A percentile compares a stretch with the other conserved stretches of the same genome.
These are phyloP conservation scores for Berkeleyomyces rouxiae DNA, from an alignment of 2,329 filamentous ascomycete species.

Conservation along the genomic window DNA sequence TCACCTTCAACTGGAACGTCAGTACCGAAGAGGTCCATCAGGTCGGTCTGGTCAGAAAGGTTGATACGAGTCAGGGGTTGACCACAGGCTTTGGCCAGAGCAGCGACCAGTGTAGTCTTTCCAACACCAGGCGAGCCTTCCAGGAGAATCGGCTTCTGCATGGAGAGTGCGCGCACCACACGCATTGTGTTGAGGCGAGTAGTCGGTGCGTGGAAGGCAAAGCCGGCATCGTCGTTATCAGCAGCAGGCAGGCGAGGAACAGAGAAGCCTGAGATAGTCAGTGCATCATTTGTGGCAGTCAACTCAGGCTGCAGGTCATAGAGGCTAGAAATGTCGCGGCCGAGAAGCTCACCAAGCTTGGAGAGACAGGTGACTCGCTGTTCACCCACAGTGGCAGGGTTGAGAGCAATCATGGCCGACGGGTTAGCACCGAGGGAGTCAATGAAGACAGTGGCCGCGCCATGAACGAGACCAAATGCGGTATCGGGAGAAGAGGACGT, in stretches of 20 bases:
- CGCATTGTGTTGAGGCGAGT: conserved; percentile 82
- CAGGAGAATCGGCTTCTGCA: conserved; percentile 78
- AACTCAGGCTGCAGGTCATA: conserved; percentile 51
- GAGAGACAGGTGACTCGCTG: conserved; percentile 59
- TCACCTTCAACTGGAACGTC: conserved; percentile 93
- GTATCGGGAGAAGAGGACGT: conserved; percentile 23
- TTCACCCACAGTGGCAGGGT: conserved; percentile 48
- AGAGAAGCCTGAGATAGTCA: conserved; percentile 61
- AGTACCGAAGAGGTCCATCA: conserved; percentile 94
- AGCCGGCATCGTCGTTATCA: conserved; percentile 24
- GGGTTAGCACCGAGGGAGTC: conserved; percentile 93
- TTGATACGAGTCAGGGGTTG: conserved; percentile 85
- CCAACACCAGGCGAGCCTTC: conserved; percentile 97
- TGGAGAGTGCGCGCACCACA: conserved; percentile 73
- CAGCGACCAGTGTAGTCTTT: conserved; percentile 84
- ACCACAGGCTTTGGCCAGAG: conserved; percentile 64
- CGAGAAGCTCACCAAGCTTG: conserved; percentile 52
- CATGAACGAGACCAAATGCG: conserved; percentile 47
- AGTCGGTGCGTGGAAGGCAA: conserved; percentile 77
- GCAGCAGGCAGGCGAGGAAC: conserved; percentile 37
- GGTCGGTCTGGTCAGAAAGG: conserved; percentile 88
- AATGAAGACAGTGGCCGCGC: conserved; percentile 87
- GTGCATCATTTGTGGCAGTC: conserved; percentile 29
- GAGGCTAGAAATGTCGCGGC: conserved; percentile 41
- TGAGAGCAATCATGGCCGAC: conserved; percentile 64